Base-by-base conservation (phyloP, 2,329 filamentous ascomycete species). In the Nemania bipapillata region DNA sequence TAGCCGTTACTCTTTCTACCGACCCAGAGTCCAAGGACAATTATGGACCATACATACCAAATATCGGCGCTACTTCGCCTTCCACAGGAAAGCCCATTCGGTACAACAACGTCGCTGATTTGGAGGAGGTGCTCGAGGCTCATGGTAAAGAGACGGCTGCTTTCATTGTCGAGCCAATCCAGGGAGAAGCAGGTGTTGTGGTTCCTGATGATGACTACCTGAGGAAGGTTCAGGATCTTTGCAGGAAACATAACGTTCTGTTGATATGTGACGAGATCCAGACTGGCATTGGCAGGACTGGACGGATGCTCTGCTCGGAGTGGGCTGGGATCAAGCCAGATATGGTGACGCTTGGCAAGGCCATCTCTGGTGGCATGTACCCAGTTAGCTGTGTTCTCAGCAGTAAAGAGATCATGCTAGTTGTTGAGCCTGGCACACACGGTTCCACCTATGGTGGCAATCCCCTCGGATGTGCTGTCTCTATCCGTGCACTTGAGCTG, bases 371-470 rank as follows among this genome's bases (percentile, higher is more conserved):
- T 72, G 96, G 96, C 81, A 96, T 98, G 91, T 99, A 99, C 83
- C 96, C 96, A n/a, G 96, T 99, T 66, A 97, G 94, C 70, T 94
- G 91, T 76, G 94, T 99, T 56, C 86, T 99, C 60, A 91, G 92
- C 70, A 90, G 90, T 76, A 94, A 91, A 82, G 94, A 97, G 65
- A 86, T 98, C 72, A 97, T 99, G 94, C 87, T 97, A 73, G 96
- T 95, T 9, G 86, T 99, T 72, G 96, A 99, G 85, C 93, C 96
- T 28, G 96, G 96, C 68, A 98, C 96, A 28, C 96, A 99, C 82
- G 96, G 96, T 56, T 97, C 93, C 49, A 99, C 96, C n/a, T 99
- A 98, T 78, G 96, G 96, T 70, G 96, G 96, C 58, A 99, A 99
- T 83, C 96, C 96, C 20, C 86, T 99, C 12, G 96, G 94, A 26